Base-by-base conservation (phyloP, 1,284 basidiomycete species). In the Cryptococcus sp. region DNA sequence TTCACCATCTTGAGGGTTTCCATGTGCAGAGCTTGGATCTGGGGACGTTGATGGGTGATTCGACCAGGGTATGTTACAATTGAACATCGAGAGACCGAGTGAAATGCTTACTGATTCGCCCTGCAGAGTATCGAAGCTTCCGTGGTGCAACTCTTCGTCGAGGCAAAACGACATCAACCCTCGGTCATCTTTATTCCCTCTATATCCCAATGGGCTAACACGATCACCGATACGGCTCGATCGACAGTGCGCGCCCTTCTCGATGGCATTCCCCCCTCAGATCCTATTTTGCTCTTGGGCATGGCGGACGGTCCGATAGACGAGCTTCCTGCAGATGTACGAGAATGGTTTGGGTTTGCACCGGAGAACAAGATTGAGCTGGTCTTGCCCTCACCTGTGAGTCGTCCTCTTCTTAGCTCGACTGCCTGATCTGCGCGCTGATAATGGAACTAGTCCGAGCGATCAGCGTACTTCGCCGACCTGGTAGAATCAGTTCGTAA, bases 91-190 rank as follows among this genome's bases (percentile, higher is more conserved):
- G 41, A 46, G 25, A 17, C 3, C 35, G 50, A 22, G 51, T 53
- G 25, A 61, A n/a, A 17, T 44, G 20, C 50, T 53, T 15, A 47
- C 42, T 22, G 19, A 35, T 27, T 27, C 42, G 35, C 45, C 15
- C 7, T 15, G 2, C 64, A 93, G 90, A 93, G 93, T 3, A 82
- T 88, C 3, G 96, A 99, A 79, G 90, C 95, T 1, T 88, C 90
- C 2, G 88, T 97, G 56, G 91, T 98, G 1, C 95, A 98, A 69
- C 84, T 97, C n/a, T 98, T 99, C 70, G 85, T 94, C 19, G 96
- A 99, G 76, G 96, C 96, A 0, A 98, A 97, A 76, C 87, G 96
- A 31, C 92, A 97, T 74, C 94, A 97, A 70, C 96, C 96, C 0
- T 94, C 93, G 0, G 88, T 99, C 45, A 84, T 99, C 50, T 99